Evolutionary conservation across 2,329 filamentous ascomycete genomes (phyloP).

Genomic region (Sporothrix schenckii): DNA sequence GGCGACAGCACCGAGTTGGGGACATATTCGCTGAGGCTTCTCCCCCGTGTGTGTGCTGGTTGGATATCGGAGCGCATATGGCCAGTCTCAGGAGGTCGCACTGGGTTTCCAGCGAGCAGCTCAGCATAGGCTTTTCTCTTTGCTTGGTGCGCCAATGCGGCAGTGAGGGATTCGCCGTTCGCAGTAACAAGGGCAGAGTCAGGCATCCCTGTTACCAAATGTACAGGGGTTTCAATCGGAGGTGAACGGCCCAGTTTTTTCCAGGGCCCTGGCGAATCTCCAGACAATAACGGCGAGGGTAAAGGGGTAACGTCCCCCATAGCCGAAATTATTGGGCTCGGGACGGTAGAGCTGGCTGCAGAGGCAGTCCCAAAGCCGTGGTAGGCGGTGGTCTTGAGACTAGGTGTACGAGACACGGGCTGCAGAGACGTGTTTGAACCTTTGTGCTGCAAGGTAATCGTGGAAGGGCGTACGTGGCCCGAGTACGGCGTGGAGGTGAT

Average conservation of each 20-base stretch:
- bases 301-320: slow-evolving; percentile 79
- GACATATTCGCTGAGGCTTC: slow-evolving; percentile 86
- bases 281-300: slow-evolving; percentile 70
- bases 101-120: slow-evolving; percentile 43
- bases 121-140: slow-evolving; percentile 62
- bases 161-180: slow-evolving; percentile 57
- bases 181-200: slow-evolving; percentile 55
- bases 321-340: slow-evolving; percentile 73
- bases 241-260: slow-evolving; percentile 56
- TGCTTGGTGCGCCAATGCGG: slow-evolving; percentile 55
- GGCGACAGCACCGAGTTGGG: slow-evolving; percentile 71
- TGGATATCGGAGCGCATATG: slow-evolving; percentile 38
- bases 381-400: slow-evolving; percentile 57
- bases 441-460: slow-evolving; percentile 45
- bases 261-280: slow-evolving; percentile 69
- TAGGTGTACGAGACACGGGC: slow-evolving; percentile 62
- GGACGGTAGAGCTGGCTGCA: slow-evolving; percentile 66
- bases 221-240: slow-evolving; percentile 48
- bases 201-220: slow-evolving; percentile 43
- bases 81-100: slow-evolving; percentile 37
- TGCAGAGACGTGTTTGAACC: slow-evolving; percentile 52
- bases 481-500: slow-evolving; percentile 25
- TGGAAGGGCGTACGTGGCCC: slow-evolving; percentile 38
- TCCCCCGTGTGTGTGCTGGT: slow-evolving; percentile 65
- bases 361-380: slow-evolving; percentile 55